Conservation (phyloP, 495 filamentous ascomycete species). For the Daldinia grandis region DNA sequence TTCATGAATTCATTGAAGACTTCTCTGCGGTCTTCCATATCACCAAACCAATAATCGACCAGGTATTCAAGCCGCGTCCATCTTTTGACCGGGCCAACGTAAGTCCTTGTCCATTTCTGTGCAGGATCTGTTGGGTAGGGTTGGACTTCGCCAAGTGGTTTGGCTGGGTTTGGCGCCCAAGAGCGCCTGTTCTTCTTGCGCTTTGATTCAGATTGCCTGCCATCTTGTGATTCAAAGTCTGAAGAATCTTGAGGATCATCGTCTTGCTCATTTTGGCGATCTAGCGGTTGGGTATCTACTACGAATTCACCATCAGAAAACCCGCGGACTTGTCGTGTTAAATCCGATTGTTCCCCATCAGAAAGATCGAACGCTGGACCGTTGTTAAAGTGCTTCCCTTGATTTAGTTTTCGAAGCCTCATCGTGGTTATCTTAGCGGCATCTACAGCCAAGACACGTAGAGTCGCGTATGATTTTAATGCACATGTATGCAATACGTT, state of each 20-base stretch:
- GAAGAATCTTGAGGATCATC: conserved; percentile 15
- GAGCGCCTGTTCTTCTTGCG: conserved; percentile 25
- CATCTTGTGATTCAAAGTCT: conserved; percentile 22
- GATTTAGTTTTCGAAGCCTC: conserved; percentile 42
- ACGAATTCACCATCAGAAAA: conserved; percentile 40
- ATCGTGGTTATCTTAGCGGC: conserved; percentile 15
- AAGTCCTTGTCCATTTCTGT: conserved; percentile 55
- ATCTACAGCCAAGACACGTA: not conserved
- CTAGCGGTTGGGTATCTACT: conserved; percentile 21
- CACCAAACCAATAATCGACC: conserved; percentile 56
- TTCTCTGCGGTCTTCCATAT: conserved; percentile 48
- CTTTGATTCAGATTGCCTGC: conserved; percentile 7
- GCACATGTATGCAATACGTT: not conserved
- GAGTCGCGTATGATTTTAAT: not conserved
- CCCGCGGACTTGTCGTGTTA: conserved; percentile 2
- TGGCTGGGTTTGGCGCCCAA: conserved; percentile 35
- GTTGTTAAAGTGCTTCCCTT: conserved; percentile 26
- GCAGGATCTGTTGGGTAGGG: conserved; percentile 56
- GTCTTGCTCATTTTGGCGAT: conserved; percentile 35
- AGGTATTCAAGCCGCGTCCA: conserved; percentile 55
- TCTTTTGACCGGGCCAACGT: conserved; percentile 54
- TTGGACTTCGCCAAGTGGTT: conserved; percentile 49
- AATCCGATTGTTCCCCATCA: conserved; percentile 21
- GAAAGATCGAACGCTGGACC: conserved; percentile 15
- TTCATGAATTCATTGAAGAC: conserved; percentile 53